Percentiles rank a stretch among this genome's conserved stretches.
Evolutionary conservation across 2,329 filamentous ascomycete genomes (phyloP).

Genomic region (Sarocladium brachiariae): DNA sequence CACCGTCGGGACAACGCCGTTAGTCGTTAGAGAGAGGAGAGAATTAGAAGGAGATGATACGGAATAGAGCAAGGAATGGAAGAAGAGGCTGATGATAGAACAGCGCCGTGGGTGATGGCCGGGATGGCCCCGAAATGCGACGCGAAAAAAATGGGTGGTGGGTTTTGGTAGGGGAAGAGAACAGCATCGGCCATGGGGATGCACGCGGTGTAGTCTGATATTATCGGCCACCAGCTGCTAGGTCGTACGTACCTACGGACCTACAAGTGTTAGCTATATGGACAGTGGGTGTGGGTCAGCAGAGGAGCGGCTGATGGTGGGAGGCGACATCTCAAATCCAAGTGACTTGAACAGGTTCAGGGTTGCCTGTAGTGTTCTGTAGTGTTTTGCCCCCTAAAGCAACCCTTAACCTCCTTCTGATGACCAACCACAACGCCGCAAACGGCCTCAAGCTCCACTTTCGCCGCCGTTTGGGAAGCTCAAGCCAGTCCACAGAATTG

Average conservation of each 20-base stretch:
- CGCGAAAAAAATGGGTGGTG: slow-evolving; percentile 9
- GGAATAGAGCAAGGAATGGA: background rate
- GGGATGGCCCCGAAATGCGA: slow-evolving; percentile 7
- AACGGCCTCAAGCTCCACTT: background rate
- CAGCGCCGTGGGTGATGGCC: slow-evolving; percentile 5
- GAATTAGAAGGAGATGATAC: background rate
- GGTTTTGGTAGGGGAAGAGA: background rate
- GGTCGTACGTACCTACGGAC: too few relatives aligned
- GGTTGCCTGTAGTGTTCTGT: too few relatives aligned
- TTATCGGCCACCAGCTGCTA: too few relatives aligned
- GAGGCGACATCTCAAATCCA: too few relatives aligned
- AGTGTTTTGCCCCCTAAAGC: too few relatives aligned
- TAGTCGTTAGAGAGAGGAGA: background rate
- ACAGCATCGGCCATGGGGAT: background rate
- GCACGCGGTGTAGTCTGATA: too few relatives aligned
- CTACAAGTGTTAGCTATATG: too few relatives aligned
- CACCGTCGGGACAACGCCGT: background rate
- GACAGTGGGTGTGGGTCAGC: background rate
- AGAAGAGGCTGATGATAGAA: slow-evolving; percentile 4
- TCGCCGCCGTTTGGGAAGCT: background rate
- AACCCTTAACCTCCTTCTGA: too few relatives aligned
- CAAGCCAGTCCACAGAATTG: background rate
- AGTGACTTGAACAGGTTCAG: too few relatives aligned
- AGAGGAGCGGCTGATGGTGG: background rate
- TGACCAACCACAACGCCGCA: slow-evolving; percentile 6